Base-by-base conservation (phyloP, 176 grass and related monocot species). In the Lolium perenne region DNA sequence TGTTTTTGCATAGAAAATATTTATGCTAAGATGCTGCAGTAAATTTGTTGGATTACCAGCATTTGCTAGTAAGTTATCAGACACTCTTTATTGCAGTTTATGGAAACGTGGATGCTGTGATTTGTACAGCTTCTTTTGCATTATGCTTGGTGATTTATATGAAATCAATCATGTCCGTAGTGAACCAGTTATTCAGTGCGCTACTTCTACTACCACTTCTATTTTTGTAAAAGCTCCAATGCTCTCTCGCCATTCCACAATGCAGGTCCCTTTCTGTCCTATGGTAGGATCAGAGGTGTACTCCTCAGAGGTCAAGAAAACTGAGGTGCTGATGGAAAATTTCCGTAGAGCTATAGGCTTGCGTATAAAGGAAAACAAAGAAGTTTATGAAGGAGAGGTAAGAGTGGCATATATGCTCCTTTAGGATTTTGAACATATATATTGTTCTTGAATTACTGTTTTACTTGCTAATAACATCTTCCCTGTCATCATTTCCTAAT, bases 271-370 rank as follows among this genome's bases (percentile, higher is more conserved):
- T 50, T 99, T 99, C 85, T 99, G 97, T 71, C 94, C 97, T 54
- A 99, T 99, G 97, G 97, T 99, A 74, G 97, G 97, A 86, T 99
- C 97, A 21, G 97, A 99, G 78, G 97, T 99, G 13, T 96, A 99
- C 66, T 99, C 97, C 46, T 86, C 94, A 46, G 97, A 99, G 90
- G 97, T 99, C 29, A 99, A 99, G 78, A 99, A 99, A 87, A 99
- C 97, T 69, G 94, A 94, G 83, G 92, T 99, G 83, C 82, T 99
- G 43, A 96, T 92, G 94, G 97, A 99, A 75, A 89, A 96, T 92
- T 99, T 92, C 26, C 82, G 94, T 88, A 89, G 94, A 88, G 79
- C 93, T 89, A 98, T 98, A 82, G 92, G 94, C 32, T 81, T 98
- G 87, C 92, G 94, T 88, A 94, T 98, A 86, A 99, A 99, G 77